phyloP scores from a whole-genome alignment of 805 yeast genomes.

The Candida ulmi region DNA sequence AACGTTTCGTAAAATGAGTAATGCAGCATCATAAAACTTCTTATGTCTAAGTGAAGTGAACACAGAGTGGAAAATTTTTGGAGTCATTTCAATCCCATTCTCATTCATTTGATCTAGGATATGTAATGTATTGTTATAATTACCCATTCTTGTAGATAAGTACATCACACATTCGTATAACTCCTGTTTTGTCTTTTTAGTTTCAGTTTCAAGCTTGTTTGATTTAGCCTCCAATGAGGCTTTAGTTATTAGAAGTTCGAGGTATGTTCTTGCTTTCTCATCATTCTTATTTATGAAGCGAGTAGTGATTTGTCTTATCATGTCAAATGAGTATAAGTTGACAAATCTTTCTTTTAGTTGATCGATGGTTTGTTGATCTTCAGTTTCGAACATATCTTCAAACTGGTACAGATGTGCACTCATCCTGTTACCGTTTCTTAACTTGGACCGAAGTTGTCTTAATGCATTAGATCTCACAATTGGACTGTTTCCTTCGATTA shows the following conservation, averaged over 20 bases:
- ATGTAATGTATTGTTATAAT: constrained; percentile 7
- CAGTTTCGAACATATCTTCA: constrained; percentile 1
- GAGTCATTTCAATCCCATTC: constrained; percentile 9
- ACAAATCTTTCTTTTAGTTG: constrained; percentile 6
- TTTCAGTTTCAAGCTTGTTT: not conserved
- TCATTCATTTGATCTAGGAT: constrained; percentile 11
- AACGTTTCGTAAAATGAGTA: constrained; percentile 10
- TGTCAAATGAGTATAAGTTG: constrained; percentile 7
- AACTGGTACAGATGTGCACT: constrained; percentile 6
- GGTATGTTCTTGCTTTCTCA: constrained; percentile 3
- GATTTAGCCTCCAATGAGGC: not conserved
- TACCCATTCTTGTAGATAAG: constrained; percentile 11
- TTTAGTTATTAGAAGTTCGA: constrained; percentile 9
- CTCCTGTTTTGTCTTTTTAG: not conserved
- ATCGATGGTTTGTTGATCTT: not conserved
- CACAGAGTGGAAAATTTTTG: constrained; percentile 12
- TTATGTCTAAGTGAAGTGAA: constrained; percentile 14
- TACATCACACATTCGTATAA: constrained; percentile 16
- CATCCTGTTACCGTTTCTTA: constrained; percentile 3
- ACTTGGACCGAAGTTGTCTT: constrained; percentile 1
- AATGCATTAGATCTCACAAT: not conserved
- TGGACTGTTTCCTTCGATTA: not conserved
- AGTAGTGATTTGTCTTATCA: constrained; percentile 9
- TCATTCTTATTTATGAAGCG: constrained; percentile 5
- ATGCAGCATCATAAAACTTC: constrained; percentile 13